Evolutionary conservation across 106 monocot species (phyloP), one percentile per base, ranked within the genome.

Genomic region (Hemerocallis citrina): DNA sequence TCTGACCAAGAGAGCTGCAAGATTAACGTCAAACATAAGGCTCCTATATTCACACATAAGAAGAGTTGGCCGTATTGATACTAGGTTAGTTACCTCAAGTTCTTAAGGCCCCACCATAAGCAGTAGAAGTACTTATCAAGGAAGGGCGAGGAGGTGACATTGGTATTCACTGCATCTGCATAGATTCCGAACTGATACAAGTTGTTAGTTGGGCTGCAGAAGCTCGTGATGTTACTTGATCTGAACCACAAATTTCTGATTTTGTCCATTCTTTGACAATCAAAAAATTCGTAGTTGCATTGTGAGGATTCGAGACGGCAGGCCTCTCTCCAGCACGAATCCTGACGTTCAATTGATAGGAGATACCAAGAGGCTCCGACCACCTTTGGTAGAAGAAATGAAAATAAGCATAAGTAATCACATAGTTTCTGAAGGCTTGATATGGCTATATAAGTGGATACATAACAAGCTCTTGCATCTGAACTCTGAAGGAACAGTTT

Each of bases 341-440:
- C 81, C 58, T 74, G 75, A 7, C 84, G 74, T 41, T 88, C 78
- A 6, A 92, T 73, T 42, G 88, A 68, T 19, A 84, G 71, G 16
- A 88, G 81, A 71, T 88, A 88, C 92, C 92, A 92, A 31, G 60
- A 63, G 2, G 88, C 81, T 57, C 92, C 92, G 33, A 92, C 61
- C 3, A 92, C 77, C 87, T 92, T 34, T 10, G 50, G 9, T 12
- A 50, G 3, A 50, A 50, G 50, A n/a, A n/a, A n/a, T n/a, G n/a
- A n/a, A n/a, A n/a, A n/a, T n/a, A n/a, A n/a, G n/a, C n/a, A n/a
- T n/a, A n/a, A n/a, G n/a, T n/a, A n/a, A n/a, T n/a, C n/a, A n/a
- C n/a, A n/a, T n/a, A n/a, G n/a, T n/a, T n/a, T n/a, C n/a, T n/a
- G n/a, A n/a, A n/a, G n/a, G n/a, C n/a, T n/a, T n/a, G n/a, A n/a